phyloP scores from a whole-genome alignment of 176 grass and related monocot species.

The Neostapfia colusana region DNA sequence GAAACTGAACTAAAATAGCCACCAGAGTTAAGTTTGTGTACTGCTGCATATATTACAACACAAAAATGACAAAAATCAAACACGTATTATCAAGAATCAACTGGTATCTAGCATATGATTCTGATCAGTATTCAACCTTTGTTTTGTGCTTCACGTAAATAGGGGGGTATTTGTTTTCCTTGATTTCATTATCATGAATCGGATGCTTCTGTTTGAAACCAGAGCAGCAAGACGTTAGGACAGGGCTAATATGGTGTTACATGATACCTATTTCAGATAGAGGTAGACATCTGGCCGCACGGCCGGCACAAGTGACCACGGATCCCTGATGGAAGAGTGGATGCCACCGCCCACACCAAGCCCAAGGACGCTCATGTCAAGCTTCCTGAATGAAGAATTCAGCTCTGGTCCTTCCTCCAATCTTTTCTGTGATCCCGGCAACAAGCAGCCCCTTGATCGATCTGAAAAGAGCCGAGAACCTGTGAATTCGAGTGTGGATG shows the following conservation, averaged over 20 bases:
- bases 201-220: neutral
- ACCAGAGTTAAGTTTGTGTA: conserved; percentile 9
- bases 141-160: neutral
- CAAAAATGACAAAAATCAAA: neutral
- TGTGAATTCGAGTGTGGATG: conserved; percentile 37
- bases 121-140: neutral
- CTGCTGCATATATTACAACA: neutral
- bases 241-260: conserved; percentile 20
- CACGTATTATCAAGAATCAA: neutral
- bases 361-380: conserved; percentile 70
- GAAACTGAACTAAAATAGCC: too few species aligned
- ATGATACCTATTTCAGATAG: conserved; percentile 32
- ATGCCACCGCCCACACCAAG: conserved; percentile 58
- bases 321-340: conserved; percentile 67
- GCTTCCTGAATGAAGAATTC: conserved; percentile 78
- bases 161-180: neutral
- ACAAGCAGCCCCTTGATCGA: conserved; percentile 27
- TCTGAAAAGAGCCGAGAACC: conserved; percentile 33
- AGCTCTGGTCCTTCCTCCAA: conserved; percentile 46
- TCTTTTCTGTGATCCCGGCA: conserved; percentile 51
- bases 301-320: conserved; percentile 45
- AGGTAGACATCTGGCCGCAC: conserved; percentile 29
- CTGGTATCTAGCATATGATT: neutral
- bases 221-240: neutral
- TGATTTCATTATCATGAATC: neutral